Evolutionary conservation across 1,284 basidiomycete genomes (phyloP).

Genomic region (Pholiota adiposa): DNA sequence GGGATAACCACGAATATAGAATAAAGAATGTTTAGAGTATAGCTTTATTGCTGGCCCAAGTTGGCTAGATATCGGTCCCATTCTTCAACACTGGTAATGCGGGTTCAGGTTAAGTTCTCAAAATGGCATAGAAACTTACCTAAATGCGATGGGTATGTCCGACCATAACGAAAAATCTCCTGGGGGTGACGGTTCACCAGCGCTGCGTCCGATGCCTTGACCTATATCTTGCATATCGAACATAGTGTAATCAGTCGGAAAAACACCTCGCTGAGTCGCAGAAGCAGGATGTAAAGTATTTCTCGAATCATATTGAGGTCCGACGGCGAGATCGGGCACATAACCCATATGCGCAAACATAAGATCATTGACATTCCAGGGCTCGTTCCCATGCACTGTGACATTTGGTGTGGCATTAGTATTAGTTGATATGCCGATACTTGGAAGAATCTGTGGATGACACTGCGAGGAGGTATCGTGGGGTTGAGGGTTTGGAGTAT

Average conservation of each 20-base stretch:
- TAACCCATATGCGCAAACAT: constrained; percentile 27
- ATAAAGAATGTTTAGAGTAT: too few relatives aligned
- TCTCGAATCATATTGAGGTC: not conserved
- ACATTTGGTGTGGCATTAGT: constrained; percentile 3
- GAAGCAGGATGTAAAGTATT: not conserved
- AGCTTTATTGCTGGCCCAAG: not conserved
- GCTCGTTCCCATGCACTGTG: constrained; percentile 3
- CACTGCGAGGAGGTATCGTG: not conserved
- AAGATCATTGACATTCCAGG: constrained; percentile 28
- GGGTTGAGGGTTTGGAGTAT: not conserved
- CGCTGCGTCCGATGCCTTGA: not conserved
- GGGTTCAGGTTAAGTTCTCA: not conserved
- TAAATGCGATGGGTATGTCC: constrained; percentile 17
- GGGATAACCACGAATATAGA: too few relatives aligned
- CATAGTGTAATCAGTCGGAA: not conserved
- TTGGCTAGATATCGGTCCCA: not conserved
- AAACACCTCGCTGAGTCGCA: not conserved
- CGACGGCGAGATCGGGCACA: constrained; percentile 1
- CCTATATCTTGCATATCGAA: not conserved
- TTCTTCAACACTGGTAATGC: not conserved
- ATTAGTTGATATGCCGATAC: not conserved
- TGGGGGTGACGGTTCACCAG: not conserved
- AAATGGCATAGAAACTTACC: constrained; percentile 7
- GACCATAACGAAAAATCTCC: constrained; percentile 17
- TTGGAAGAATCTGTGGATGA: not conserved